phyloP scores from a whole-genome alignment of 805 yeast genomes.

The Saccharomycopsis guyanensis region DNA sequence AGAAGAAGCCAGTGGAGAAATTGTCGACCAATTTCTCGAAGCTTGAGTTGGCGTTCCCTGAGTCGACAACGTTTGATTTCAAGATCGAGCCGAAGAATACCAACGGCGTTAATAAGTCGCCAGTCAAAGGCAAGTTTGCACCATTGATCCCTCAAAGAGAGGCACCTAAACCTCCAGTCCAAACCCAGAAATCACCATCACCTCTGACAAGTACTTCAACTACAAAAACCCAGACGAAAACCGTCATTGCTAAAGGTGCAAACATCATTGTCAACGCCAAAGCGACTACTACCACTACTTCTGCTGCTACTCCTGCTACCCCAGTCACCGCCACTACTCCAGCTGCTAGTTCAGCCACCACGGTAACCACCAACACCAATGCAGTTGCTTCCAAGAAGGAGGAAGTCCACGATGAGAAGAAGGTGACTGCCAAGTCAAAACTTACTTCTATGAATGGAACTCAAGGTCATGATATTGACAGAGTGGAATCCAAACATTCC shows the following conservation, averaged over 20 bases:
- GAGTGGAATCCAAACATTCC: conserved; percentile 12
- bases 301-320: not conserved
- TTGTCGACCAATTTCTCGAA: not conserved
- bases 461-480: not conserved
- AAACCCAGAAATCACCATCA: conserved; percentile 6
- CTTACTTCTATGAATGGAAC: not conserved
- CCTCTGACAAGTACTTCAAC: not conserved
- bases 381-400: conserved; percentile 3
- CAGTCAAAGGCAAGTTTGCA: conserved; percentile 1
- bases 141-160: conserved; percentile 19
- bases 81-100: not conserved
- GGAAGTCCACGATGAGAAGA: not conserved
- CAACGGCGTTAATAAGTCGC: not conserved
- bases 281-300: not conserved
- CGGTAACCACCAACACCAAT: conserved; percentile 4
- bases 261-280: not conserved
- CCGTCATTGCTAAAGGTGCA: conserved; percentile 7
- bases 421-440: not conserved
- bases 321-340: not conserved
- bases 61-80: conserved; percentile 4
- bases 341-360: conserved; percentile 6
- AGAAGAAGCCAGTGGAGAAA: too few species aligned
- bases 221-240: not conserved
- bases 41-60: not conserved
- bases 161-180: conserved; percentile 25